Base-by-base conservation (phyloP, 1,139 yeast species). In the Eremothecium coryli region DNA sequence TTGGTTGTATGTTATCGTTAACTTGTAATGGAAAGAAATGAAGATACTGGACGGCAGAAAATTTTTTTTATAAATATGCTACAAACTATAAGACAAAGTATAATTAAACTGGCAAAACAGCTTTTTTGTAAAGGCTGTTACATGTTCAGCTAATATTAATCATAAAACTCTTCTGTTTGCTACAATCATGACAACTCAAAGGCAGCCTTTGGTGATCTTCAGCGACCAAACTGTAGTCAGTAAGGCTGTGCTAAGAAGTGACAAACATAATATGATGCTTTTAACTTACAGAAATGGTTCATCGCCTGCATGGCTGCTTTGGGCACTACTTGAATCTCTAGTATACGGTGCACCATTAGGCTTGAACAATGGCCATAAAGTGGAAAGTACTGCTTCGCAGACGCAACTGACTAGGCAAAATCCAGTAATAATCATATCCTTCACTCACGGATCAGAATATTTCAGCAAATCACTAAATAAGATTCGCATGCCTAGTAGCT, bases 301-400 rank as follows among this genome's bases (percentile, higher is more conserved):
- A 0, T 66, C 74, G 13, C 77, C 93, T 2, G 54, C 71, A 4
- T 82, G 93, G 93, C 60, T 82, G 22, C 51, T 72, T 5, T 68
- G 56, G 37, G 50, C 60, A 4, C 40, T 66, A 5, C 44, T 63
- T 9, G 68, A 63, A 35, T 47, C 58, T 5, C 41, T 48, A 6
- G 27, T 60, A 4, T 54, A 39, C 21, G 58, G 57, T 3, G 29
- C 29, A 11, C 49, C 58, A 9, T 21, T 28, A 10, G 49, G 56
- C 3, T 32, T 53, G 27, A 52, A 51, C 26, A 37, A 42, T n/a
- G 26, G 43, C 5, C 29, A 30, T 8, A n/a, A n/a, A n/a, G n/a
- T n/a, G n/a, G 10, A 26, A 12, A 15, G 35, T 10, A 23, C 38
- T 11, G 11, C 26, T 7, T 15, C 29, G 8, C 25, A 9, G 2